Base-by-base conservation (phyloP, 345 rosid species). In the Bretschneidera sinensis region DNA sequence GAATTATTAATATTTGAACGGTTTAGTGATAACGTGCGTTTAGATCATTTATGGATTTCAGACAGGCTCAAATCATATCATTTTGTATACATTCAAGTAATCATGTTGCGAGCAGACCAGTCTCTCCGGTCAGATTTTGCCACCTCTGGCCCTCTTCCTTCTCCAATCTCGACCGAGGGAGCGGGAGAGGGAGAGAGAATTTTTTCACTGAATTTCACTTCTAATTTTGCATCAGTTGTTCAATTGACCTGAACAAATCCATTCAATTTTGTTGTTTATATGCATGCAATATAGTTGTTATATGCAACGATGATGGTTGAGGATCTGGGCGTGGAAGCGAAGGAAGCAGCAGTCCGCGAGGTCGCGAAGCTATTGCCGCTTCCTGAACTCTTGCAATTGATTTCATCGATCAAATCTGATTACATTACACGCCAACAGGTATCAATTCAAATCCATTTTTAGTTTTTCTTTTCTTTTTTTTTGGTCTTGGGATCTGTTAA, bases 311-410 rank as follows among this genome's bases (percentile, higher is more conserved):
- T 84, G 94, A 87, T 84, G 88, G 89, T 71, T 47, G 96, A 95
- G 59, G 99, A 95, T 88, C 95, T 83, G 47, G 99, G 99, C 50
- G 92, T 95, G 54, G 99, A 95, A 65, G 99, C 99, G 22, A 95
- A 91, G 80, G 99, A 95, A 66, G 82, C 94, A 18, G 82, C 99
- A 18, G 99, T 95, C 5, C 88, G 99, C 0, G 99, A 95, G 78
- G 99, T 95, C 33, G 95, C 97, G 16, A 95, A 95, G 87, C 87
- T 95, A 19, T 63, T 95, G 57, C 96, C 97, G 6, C 77, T 86
- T 21, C 97, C 99, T 0, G 97, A 95, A 54, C 96, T 88, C 63
- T 62, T 95, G 68, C 89, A 83, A 63, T 83, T 91, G 18, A 88
- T 95, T 64, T 67, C 88, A 56, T 79, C 97, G 16, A 82, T 91